Conservation (phyloP, 805 yeast species). For the Wickerhamiella parazyma region DNA sequence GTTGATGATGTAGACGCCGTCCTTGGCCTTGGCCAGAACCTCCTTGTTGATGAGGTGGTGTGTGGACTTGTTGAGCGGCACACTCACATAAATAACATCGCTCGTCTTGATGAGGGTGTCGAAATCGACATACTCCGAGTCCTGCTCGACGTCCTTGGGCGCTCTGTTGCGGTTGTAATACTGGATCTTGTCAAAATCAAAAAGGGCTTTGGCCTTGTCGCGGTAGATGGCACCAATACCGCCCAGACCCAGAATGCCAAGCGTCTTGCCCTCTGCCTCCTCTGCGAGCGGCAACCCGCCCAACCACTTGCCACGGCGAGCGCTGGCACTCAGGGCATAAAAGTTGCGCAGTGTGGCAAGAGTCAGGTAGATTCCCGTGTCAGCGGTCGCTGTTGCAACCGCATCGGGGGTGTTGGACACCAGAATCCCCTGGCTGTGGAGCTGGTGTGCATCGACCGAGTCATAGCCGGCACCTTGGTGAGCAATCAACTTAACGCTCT, state of each 20-base stretch:
- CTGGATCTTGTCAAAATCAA: constrained; percentile 37
- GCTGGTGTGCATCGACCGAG: constrained; percentile 28
- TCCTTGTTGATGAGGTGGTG: constrained; percentile 36
- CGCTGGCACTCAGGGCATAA: constrained; percentile 30
- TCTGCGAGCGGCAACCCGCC: constrained; percentile 33
- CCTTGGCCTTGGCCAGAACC: constrained; percentile 36
- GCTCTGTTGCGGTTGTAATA: constrained; percentile 41
- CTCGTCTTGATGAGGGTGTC: constrained; percentile 36
- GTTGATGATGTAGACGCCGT: constrained; percentile 41
- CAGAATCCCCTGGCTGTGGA: constrained; percentile 32
- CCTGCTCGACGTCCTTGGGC: constrained; percentile 35
- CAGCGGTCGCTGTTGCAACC: constrained; percentile 45
- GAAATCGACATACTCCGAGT: constrained; percentile 31
- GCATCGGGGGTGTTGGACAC: constrained; percentile 41
- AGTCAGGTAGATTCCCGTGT: constrained; percentile 38
- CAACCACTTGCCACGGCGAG: constrained; percentile 36
- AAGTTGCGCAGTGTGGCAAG: constrained; percentile 41
- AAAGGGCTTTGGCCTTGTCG: constrained; percentile 33
- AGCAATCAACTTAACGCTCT: constrained; percentile 32
- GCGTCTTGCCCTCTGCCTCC: constrained; percentile 37
- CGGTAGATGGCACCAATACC: constrained; percentile 48
- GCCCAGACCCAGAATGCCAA: constrained; percentile 52
- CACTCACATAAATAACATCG: constrained; percentile 37
- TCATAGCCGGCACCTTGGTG: constrained; percentile 51
- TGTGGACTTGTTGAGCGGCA: constrained; percentile 42